Evolutionary conservation across 2,329 filamentous ascomycete genomes (phyloP), one percentile per base, ranked within the genome.

Genomic region (Xylariales sp.): DNA sequence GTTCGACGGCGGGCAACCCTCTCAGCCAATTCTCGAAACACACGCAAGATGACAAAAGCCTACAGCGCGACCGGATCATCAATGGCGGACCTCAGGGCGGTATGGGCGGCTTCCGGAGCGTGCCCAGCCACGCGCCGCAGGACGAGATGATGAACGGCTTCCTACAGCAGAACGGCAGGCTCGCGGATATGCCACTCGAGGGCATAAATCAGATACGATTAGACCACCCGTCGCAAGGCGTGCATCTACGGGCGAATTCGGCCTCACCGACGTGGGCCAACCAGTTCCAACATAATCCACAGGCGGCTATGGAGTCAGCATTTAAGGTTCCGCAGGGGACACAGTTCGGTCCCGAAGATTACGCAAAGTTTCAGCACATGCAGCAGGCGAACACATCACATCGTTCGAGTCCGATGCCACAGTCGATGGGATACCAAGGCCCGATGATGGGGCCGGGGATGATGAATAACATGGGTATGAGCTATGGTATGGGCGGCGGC

Each of bases 1-100:
- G 93, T 76, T 97, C 91, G 43, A 94, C 93, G 47, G 89, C 87
- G 51, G 88, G 85, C 59, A 98, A 98, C 66, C 93, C 94, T 44
- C 82, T 98, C 57, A 91, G 88, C 61, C 93, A 97, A 73, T 95
- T 98, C 64, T 88, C 90, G 50, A 98, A 98, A 68, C 90, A 96
- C 65, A 88, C 93, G 43, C 87, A 94, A 60, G 88, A 95, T 75
- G 93, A 98, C 71, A 95, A 90, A 68, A 93, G 87, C 44, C 72
- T 97, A 44, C 93, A 97, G 68, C 78, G 90, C 57, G 93, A 98
- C 65, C 81, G 93, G 45, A 73, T 97, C 47, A 82, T 87, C 46
- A 88, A 87, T 48, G 74, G 84, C 51, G 82, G 81, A 1, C 84
- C 86, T 1, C 80, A 77, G 31, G 82, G 78, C 6, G 71, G 84